A percentile compares a stretch with the other conserved stretches of the same genome.
Conservation (phyloP, 306 rosid species). For the Aeschynomene evenia region DNA sequence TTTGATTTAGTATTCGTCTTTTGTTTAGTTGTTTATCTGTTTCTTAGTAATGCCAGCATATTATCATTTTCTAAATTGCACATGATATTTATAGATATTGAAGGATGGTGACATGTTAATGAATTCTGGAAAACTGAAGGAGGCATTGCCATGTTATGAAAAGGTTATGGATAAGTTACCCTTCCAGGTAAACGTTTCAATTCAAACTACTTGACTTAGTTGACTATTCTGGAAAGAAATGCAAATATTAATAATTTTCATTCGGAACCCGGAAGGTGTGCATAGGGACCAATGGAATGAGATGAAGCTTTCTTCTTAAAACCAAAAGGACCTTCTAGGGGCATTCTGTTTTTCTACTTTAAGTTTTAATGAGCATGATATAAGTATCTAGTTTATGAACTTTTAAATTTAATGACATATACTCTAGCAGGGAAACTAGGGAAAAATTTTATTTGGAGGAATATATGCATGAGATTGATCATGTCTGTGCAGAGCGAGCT, state of each 20-base stretch:
- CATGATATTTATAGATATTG: slow-evolving; percentile 47
- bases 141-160: slow-evolving; percentile 69
- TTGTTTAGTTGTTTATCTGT: slow-evolving; percentile 1
- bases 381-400: slow-evolving; percentile 14
- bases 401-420: slow-evolving; percentile 23
- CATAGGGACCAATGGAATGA: slow-evolving; percentile 10
- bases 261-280: not conserved
- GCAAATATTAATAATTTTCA: slow-evolving; percentile 17
- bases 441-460: slow-evolving; percentile 27
- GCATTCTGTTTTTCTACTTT: not conserved
- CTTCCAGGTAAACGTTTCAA: slow-evolving; percentile 59
- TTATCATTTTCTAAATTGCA: not conserved
- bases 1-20: slow-evolving; percentile 9
- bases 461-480: slow-evolving; percentile 37
- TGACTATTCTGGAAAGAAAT: not conserved
- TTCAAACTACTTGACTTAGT: slow-evolving; percentile 9
- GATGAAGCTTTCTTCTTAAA: slow-evolving; percentile 4
- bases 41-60: slow-evolving; percentile 1
- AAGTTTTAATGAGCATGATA: slow-evolving; percentile 7
- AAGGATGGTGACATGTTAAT: slow-evolving; percentile 76
- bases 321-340: not conserved
- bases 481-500: slow-evolving; percentile 74
- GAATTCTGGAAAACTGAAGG: slow-evolving; percentile 66
- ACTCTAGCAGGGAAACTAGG: slow-evolving; percentile 32
- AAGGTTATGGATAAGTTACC: slow-evolving; percentile 67